Conservation (phyloP, 306 rosid species). For the Calophaca sinica region DNA sequence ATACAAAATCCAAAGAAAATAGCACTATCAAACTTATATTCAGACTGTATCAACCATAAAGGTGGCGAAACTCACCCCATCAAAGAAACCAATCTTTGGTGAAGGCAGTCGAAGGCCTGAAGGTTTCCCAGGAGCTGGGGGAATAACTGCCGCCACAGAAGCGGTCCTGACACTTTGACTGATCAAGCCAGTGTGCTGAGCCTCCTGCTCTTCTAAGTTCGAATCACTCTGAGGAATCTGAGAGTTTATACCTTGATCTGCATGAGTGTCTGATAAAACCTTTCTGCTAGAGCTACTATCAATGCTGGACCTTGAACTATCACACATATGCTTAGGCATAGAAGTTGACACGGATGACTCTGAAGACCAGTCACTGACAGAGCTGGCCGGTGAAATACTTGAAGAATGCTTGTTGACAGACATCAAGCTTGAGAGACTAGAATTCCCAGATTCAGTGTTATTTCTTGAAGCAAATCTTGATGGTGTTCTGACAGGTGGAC, state of each 20-base stretch:
- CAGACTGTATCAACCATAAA: conserved; percentile 29
- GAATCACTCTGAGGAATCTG: conserved; percentile 44
- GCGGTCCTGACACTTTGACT: conserved; percentile 49
- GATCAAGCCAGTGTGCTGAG: conserved; percentile 48
- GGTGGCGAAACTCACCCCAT: conserved; percentile 74
- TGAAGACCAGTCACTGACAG: conserved; percentile 90
- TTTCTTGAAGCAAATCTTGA: conserved; percentile 56
- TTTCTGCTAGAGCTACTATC: conserved; percentile 61
- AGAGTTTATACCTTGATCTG: conserved; percentile 51
- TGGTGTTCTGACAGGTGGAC: conserved; percentile 57
- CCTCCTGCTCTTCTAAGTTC: conserved; percentile 51
- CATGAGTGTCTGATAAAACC: conserved; percentile 54
- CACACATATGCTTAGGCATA: conserved; percentile 52
- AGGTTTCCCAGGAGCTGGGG: conserved; percentile 62
- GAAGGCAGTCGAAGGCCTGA: conserved; percentile 90
- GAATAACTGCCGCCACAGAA: conserved; percentile 52
- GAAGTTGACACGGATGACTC: conserved; percentile 75
- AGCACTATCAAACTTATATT: conserved; percentile 32
- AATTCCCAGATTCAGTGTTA: conserved; percentile 54
- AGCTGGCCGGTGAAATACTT: conserved; percentile 81
- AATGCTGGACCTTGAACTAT: conserved; percentile 72
- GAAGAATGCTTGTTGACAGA: conserved; percentile 64
- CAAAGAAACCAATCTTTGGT: conserved; percentile 93
- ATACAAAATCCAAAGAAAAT: conserved; percentile 25
- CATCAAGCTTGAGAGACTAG: conserved; percentile 56